Conservation (phyloP, 805 yeast genomes). For the Lipomyces sp. region DNA sequence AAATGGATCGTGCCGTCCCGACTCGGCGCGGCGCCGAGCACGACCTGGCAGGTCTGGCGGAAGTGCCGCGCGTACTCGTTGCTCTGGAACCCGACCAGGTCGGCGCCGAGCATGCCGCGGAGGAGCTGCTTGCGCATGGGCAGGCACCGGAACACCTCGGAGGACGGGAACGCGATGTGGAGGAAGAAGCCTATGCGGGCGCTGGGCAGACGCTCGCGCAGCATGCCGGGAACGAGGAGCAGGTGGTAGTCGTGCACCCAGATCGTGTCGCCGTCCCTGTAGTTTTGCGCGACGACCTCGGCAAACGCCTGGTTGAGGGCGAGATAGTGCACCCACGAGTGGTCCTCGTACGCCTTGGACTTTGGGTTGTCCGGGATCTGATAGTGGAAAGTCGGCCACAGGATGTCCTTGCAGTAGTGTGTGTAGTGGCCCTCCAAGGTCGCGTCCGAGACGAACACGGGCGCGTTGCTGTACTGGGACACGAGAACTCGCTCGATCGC, state of each 20-base stretch:
- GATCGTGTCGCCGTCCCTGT: constrained; percentile 67
- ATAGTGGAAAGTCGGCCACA: constrained; percentile 94
- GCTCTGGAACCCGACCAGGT: constrained; percentile 83
- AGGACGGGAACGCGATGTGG: constrained; percentile 92
- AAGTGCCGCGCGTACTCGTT: constrained; percentile 93
- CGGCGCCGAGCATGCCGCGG: constrained; percentile 84
- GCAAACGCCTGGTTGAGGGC: constrained; percentile 76
- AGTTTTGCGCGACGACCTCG: constrained; percentile 61
- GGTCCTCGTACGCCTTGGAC: constrained; percentile 91
- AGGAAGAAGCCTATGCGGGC: constrained; percentile 90
- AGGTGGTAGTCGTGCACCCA: constrained; percentile 97
- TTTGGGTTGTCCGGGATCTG: constrained; percentile 95
- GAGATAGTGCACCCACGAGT: constrained; percentile 85
- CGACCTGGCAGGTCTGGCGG: constrained; percentile 80
- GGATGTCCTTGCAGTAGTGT: constrained; percentile 86
- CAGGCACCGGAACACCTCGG: constrained; percentile 90
- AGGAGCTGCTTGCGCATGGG: constrained; percentile 79
- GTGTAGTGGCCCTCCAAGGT: constrained; percentile 88
- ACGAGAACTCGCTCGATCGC: constrained; percentile 47
- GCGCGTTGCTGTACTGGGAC: constrained; percentile 54
- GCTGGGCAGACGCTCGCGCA: constrained; percentile 67
- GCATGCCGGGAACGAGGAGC: constrained; percentile 79
- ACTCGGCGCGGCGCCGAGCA: constrained; percentile 78
- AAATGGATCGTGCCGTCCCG: constrained; percentile 78
- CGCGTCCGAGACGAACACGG: constrained; percentile 71